These are phyloP conservation scores for Aspergillus olivimuriae DNA, from an alignment of 495 filamentous ascomycete genomes.

Conservation along the genomic window DNA sequence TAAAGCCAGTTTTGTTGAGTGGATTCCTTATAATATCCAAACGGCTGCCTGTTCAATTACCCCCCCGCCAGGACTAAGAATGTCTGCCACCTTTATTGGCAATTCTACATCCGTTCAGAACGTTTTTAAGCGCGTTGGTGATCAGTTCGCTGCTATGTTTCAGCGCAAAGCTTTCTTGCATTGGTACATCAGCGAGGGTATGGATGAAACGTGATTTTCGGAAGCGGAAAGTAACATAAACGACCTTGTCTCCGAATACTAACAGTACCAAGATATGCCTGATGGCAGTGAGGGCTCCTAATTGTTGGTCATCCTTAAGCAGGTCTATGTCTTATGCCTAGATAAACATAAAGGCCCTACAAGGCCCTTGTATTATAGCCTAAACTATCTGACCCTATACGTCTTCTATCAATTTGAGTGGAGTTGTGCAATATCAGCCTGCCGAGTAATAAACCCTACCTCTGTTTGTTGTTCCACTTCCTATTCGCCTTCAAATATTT, in stretches of 20 bases:
- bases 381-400: not conserved
- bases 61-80: conserved; percentile 93
- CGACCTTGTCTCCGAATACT: conserved; percentile 98
- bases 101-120: conserved; percentile 99
- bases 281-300: not conserved
- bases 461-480: not conserved
- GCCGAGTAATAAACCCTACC: not conserved
- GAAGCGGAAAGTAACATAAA: conserved; percentile 99
- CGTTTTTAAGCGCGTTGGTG: conserved; percentile 99
- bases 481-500: not conserved
- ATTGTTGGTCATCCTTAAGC: not conserved
- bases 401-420: not conserved
- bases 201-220: conserved; percentile 99
- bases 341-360: not conserved
- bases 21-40: conserved; percentile 99
- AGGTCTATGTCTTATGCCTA: not conserved
- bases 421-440: not conserved
- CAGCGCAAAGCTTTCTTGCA: conserved; percentile 99
- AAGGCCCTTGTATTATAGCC: not conserved
- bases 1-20: conserved; percentile 98
- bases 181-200: conserved; percentile 99
- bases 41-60: conserved; percentile 99
- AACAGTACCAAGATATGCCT: conserved; percentile 89
- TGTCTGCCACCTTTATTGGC: conserved; percentile 98
- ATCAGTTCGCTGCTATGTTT: conserved; percentile 99